A percentile compares a stretch with the other conserved stretches of the same genome.
phyloP scores from a whole-genome alignment of 139 green algal species.

The Ostreobium quekettii region DNA sequence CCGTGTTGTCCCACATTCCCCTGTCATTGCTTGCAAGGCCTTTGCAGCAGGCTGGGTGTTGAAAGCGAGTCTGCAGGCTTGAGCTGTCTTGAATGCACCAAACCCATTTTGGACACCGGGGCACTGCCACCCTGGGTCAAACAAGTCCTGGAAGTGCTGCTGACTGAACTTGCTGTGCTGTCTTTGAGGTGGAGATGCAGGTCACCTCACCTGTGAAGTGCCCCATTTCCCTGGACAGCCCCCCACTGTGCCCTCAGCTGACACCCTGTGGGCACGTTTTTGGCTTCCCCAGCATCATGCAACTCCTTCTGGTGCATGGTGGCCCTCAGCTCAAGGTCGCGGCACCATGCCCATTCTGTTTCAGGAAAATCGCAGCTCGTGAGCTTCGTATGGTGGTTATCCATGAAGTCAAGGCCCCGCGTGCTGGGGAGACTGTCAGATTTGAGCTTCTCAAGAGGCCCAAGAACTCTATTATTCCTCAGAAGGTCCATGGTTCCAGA shows the following conservation, averaged over 20 bases:
- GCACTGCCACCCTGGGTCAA: not conserved
- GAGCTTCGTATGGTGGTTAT: slow-evolving; percentile 60
- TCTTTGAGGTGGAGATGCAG: slow-evolving; percentile 54
- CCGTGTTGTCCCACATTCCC: too few species aligned
- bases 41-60: too few species aligned
- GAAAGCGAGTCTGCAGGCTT: too few species aligned
- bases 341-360: slow-evolving; percentile 58
- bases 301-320: slow-evolving; percentile 59
- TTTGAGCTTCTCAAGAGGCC: not conserved
- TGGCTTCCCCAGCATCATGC: slow-evolving; percentile 68
- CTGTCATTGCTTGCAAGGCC: too few species aligned
- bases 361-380: slow-evolving; percentile 46
- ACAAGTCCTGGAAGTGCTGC: not conserved
- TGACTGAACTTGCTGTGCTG: not conserved
- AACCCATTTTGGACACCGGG: too few species aligned
- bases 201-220: slow-evolving; percentile 43
- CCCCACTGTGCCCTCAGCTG: slow-evolving; percentile 65
- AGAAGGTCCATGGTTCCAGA: too few species aligned
- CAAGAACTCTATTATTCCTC: not conserved
- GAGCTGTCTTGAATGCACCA: too few species aligned
- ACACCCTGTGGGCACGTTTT: slow-evolving; percentile 85
- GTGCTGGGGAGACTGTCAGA: not conserved
- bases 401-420: slow-evolving; percentile 19
- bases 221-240: slow-evolving; percentile 71
- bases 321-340: slow-evolving; percentile 49